phyloP scores from a whole-genome alignment of 805 yeast genomes.

The Henningerozyma blattae region DNA sequence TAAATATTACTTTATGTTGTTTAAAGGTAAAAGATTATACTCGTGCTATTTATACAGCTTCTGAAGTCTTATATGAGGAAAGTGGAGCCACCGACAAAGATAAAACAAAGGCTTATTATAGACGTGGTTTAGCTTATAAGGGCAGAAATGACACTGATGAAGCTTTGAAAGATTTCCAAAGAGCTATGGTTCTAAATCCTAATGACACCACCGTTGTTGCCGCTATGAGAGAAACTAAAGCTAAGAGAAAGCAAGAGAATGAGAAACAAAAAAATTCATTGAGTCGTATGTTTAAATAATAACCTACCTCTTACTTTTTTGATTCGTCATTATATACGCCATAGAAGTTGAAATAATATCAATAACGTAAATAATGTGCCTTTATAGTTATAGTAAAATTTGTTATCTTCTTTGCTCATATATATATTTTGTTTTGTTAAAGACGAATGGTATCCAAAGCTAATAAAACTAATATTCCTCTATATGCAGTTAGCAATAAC shows the following conservation, averaged over 20 bases:
- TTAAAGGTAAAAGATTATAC: slow-evolving; percentile 47
- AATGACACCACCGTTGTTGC: slow-evolving; percentile 58
- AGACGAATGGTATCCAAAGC: too few species aligned
- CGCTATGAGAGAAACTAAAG: slow-evolving; percentile 50
- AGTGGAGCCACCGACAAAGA: slow-evolving; percentile 50
- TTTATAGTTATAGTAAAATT: background rate
- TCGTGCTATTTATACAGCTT: slow-evolving; percentile 46
- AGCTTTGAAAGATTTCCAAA: slow-evolving; percentile 53
- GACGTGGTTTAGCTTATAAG: slow-evolving; percentile 70
- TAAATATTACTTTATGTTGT: slow-evolving; percentile 67
- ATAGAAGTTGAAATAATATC: too few species aligned
- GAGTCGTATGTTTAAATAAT: slow-evolving; percentile 63
- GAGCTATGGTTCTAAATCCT: slow-evolving; percentile 55
- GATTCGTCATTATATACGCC: too few species aligned
- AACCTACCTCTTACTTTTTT: too few species aligned
- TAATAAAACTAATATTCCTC: too few species aligned
- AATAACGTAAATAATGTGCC: background rate
- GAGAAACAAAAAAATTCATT: slow-evolving; percentile 65
- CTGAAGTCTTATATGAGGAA: slow-evolving; percentile 53
- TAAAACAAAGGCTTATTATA: slow-evolving; percentile 73
- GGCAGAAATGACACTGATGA: slow-evolving; percentile 54
- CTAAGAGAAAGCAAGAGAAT: slow-evolving; percentile 37
- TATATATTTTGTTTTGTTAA: too few species aligned
- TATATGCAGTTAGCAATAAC: too few species aligned
- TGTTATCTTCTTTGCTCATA: too few species aligned